phyloP scores from a whole-genome alignment of 163 green algal genomes.

The Volvox carteri region DNA sequence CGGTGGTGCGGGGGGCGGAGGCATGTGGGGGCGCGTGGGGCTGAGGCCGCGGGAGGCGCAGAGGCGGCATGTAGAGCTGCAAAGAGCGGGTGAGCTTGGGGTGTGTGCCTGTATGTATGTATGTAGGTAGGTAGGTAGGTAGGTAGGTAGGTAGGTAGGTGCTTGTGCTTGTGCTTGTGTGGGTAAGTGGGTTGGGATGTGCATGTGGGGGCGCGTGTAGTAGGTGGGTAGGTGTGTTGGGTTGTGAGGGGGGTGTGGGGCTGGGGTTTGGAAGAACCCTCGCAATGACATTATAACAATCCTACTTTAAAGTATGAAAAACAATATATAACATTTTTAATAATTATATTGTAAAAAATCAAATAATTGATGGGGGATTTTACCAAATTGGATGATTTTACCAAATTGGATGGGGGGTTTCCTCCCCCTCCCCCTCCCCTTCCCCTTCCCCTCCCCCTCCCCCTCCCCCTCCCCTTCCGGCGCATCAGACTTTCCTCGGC shows the following conservation, averaged over 20 bases:
- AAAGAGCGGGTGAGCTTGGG: slow-evolving; percentile 49
- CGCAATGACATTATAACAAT: too few relatives aligned
- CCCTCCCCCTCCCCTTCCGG: not conserved
- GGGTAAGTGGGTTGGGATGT: not conserved
- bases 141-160: not conserved
- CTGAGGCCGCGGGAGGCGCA: slow-evolving; percentile 44
- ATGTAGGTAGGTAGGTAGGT: not conserved
- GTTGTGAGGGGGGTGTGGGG: too few relatives aligned
- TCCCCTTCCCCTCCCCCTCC: not conserved
- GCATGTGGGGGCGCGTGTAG: too few relatives aligned
- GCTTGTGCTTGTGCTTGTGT: not conserved
- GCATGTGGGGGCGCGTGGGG: slow-evolving; percentile 36
- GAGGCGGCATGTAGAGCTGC: slow-evolving; percentile 61
- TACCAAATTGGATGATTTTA: too few relatives aligned
- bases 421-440: not conserved
- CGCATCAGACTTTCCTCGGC: too few relatives aligned
- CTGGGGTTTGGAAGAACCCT: too few relatives aligned
- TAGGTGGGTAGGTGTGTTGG: too few relatives aligned
- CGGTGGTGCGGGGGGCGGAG: not conserved
- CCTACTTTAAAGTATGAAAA: too few relatives aligned
- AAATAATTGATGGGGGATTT: too few relatives aligned
- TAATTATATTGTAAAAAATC: too few relatives aligned
- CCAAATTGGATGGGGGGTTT: too few relatives aligned
- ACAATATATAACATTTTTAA: too few relatives aligned
- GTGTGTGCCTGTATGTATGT: not conserved